Evolutionary conservation across 768 basidiomycete genomes (phyloP).

Genomic region (Podaxis rugospora): DNA sequence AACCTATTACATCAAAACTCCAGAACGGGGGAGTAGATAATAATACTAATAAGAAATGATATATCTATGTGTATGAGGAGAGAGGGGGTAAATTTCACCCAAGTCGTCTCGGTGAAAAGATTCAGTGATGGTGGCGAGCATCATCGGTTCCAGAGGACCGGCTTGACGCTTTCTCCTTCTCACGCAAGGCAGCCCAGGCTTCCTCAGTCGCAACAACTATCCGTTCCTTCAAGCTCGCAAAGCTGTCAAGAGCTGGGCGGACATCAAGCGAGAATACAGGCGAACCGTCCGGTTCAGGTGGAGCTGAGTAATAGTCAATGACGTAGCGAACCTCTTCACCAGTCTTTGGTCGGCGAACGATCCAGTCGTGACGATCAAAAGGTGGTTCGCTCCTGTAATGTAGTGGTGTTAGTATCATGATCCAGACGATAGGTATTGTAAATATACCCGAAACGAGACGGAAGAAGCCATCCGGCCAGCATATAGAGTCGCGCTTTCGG

Average conservation of each 20-base stretch:
- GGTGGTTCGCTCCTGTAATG: slow-evolving; percentile 76
- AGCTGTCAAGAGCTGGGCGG: slow-evolving; percentile 86
- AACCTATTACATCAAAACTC: no score
- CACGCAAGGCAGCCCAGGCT: slow-evolving; percentile 49
- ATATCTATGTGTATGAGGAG: not conserved
- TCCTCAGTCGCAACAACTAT: slow-evolving; percentile 67
- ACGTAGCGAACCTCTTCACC: slow-evolving; percentile 90
- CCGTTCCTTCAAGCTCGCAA: slow-evolving; percentile 71
- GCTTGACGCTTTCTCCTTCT: slow-evolving; percentile 19
- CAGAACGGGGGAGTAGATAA: not conserved
- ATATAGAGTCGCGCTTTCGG: slow-evolving; percentile 90
- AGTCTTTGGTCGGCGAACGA: slow-evolving; percentile 75
- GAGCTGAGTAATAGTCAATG: slow-evolving; percentile 97
- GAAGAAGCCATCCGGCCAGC: slow-evolving; percentile 85
- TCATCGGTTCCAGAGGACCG: not conserved
- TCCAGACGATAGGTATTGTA: not conserved
- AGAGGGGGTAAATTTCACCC: not conserved
- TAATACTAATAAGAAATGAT: not conserved
- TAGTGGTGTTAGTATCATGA: not conserved
- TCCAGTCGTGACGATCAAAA: slow-evolving; percentile 98
- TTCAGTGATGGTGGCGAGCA: not conserved
- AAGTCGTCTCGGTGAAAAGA: not conserved
- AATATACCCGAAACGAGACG: slow-evolving; percentile 83
- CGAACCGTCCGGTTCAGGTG: slow-evolving; percentile 82
- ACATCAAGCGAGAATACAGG: slow-evolving; percentile 97